Evolutionary conservation across 176 grass and related monocot genomes (phyloP).

Genomic region (Oryza nivara): DNA sequence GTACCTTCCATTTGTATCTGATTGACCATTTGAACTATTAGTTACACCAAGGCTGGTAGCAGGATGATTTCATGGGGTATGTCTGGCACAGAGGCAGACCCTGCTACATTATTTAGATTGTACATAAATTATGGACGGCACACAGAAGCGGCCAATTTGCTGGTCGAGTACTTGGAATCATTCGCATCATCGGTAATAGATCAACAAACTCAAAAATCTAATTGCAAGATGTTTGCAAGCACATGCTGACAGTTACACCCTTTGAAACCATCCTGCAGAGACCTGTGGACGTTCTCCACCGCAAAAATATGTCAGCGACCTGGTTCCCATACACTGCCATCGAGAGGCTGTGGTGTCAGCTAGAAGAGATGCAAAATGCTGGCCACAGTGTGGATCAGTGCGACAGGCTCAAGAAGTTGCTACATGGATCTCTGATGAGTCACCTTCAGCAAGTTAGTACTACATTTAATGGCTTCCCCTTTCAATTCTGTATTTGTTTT

Average conservation of each 20-base stretch:
- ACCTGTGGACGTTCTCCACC: conserved; percentile 62
- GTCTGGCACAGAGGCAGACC: conserved; percentile 83
- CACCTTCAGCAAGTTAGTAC: conserved; percentile 73
- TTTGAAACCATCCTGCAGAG: conserved; percentile 59
- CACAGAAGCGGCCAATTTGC: conserved; percentile 77
- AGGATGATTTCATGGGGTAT: conserved; percentile 78
- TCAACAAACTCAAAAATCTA: neutral
- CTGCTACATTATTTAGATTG: conserved; percentile 86
- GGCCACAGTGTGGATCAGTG: conserved; percentile 81
- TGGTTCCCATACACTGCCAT: conserved; percentile 83
- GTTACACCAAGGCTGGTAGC: conserved; percentile 45
- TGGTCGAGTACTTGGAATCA: conserved; percentile 83
- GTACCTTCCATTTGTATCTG: neutral
- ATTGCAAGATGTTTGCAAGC: neutral
- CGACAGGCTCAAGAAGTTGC: conserved; percentile 70
- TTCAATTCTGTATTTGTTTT: neutral
- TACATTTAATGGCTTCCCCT: neutral
- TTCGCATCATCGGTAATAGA: conserved; percentile 76
- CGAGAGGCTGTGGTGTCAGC: conserved; percentile 76
- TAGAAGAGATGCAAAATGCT: conserved; percentile 68
- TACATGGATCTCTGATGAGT: conserved; percentile 61
- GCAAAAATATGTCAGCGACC: conserved; percentile 81
- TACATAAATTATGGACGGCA: conserved; percentile 82
- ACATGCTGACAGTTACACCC: conserved; percentile 5
- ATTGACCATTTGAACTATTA: neutral